Evolutionary conservation across 1,284 basidiomycete genomes (phyloP), one percentile per base, ranked within the genome.

Genomic region (Naganishia liquefaciens): DNA sequence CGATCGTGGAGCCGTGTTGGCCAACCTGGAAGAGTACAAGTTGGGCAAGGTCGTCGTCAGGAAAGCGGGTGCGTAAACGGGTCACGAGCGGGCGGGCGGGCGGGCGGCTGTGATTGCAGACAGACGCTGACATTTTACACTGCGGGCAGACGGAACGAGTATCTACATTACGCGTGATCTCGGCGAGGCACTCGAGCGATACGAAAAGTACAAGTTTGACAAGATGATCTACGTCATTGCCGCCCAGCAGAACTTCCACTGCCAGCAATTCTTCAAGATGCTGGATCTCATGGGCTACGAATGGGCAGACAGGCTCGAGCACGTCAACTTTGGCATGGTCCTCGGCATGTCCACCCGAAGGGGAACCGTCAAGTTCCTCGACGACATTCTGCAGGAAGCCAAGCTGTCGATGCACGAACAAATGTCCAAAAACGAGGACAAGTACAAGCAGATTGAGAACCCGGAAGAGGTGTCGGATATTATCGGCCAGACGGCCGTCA

Each of bases 81-180:
- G n/a, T n/a, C n/a, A n/a, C n/a, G n/a, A n/a, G n/a, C n/a, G n/a
- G n/a, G n/a, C n/a, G n/a, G n/a, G n/a, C n/a, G n/a, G n/a, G n/a
- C n/a, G n/a, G n/a, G n/a, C n/a, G n/a, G n/a, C n/a, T n/a, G n/a
- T n/a, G n/a, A n/a, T n/a, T n/a, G n/a, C n/a, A n/a, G n/a, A n/a
- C n/a, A n/a, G n/a, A n/a, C n/a, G n/a, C n/a, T n/a, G n/a, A n/a
- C n/a, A n/a, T n/a, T n/a, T n/a, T n/a, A n/a, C n/a, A n/a, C n/a
- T n/a, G n/a, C n/a, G n/a, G n/a, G n/a, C n/a, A 91, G 95, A 99
- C 74, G 95, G 95, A 27, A 97, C 95, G 6, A 91, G 91, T 0
- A 94, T 98, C 71, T 99, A 99, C 81, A 87, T 99, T 68, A 97
- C 94, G n/a, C 91, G 95, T 68, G 95, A 99, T 80, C 92, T 99